phyloP scores from a whole-genome alignment of 2,329 filamentous ascomycete genomes.

The Verticillium dahliae region DNA sequence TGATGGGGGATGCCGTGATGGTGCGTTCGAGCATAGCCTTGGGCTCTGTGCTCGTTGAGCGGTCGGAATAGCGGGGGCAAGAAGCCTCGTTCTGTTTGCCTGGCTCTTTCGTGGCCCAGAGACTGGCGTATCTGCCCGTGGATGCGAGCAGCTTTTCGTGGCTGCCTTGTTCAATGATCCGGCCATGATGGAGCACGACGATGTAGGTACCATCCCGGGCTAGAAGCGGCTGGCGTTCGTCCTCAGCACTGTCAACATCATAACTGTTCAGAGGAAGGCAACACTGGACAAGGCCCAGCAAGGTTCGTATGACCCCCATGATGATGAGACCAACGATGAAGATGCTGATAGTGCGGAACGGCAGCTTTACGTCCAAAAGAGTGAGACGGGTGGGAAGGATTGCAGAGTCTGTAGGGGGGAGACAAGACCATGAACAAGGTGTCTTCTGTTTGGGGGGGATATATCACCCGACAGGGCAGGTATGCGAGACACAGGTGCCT shows the following conservation, averaged over 20 bases:
- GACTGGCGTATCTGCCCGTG: background rate
- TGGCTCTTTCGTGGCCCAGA: background rate
- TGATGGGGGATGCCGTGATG: background rate
- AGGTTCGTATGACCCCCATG: background rate
- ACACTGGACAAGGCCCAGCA: background rate
- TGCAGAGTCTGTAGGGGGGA: background rate
- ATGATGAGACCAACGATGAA: background rate
- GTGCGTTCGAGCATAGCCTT: background rate
- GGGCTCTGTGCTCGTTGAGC: background rate
- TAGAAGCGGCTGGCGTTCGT: background rate
- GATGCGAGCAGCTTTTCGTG: background rate
- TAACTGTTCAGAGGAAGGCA: background rate
- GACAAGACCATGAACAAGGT: no score
- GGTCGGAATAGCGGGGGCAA: background rate
- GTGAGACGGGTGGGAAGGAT: background rate
- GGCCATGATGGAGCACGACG: background rate
- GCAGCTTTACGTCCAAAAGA: background rate
- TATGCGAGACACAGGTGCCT: no score
- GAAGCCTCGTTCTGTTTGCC: background rate
- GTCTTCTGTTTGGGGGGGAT: no score
- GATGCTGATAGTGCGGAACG: background rate
- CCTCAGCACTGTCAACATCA: background rate
- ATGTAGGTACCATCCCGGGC: background rate
- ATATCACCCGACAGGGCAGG: no score
- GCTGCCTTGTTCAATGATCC: background rate